Evolutionary conservation across 495 filamentous ascomycete genomes (phyloP).

Genomic region (Corynascus novoguineensis): DNA sequence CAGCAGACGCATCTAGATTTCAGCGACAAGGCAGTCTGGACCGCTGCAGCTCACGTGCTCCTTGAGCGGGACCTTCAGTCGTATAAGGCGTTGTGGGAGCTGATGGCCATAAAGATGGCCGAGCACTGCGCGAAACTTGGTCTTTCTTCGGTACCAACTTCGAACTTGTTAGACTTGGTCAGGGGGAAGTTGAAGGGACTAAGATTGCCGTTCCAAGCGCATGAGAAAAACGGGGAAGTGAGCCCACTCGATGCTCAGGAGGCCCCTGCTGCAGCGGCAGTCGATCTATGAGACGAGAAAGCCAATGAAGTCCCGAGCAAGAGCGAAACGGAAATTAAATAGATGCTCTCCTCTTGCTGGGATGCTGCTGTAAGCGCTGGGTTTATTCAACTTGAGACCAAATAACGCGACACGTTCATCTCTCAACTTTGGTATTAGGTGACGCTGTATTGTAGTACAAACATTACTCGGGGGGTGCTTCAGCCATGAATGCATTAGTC

Average conservation of each 20-base stretch:
- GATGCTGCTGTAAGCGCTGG: too few relatives aligned
- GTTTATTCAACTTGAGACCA: background rate
- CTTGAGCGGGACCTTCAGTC: constrained; percentile 1
- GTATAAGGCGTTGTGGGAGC: constrained; percentile 3
- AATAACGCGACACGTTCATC: background rate
- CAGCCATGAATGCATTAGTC: too few relatives aligned
- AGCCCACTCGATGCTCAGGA: too few relatives aligned
- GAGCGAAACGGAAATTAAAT: too few relatives aligned
- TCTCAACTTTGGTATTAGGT: background rate
- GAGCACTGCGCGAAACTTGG: background rate
- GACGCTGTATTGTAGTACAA: background rate
- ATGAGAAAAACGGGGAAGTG: background rate
- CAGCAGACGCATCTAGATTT: background rate
- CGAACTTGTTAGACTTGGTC: background rate
- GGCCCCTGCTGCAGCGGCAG: too few relatives aligned
- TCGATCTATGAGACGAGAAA: too few relatives aligned
- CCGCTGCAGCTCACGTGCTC: background rate
- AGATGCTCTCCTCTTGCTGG: too few relatives aligned
- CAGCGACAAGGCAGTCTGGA: background rate
- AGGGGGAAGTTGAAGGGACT: background rate
- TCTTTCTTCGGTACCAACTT: background rate
- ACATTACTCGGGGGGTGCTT: background rate
- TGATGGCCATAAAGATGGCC: constrained; percentile 5
- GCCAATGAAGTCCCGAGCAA: too few relatives aligned
- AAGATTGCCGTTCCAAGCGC: background rate